phyloP scores from a whole-genome alignment of 306 rosid species.

The Leucaena leucocephala region DNA sequence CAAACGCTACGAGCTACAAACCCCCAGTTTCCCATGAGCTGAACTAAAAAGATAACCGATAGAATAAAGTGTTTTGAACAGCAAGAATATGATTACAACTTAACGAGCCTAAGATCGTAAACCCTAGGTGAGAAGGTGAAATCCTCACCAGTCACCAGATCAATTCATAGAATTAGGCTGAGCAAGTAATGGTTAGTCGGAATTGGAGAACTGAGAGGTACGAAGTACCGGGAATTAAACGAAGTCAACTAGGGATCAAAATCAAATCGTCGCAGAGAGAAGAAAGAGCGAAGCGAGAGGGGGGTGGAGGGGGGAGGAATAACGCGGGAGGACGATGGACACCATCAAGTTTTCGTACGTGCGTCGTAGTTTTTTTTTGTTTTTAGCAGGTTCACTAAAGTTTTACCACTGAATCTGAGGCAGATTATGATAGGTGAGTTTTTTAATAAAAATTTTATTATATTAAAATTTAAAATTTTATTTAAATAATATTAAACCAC shows the following conservation, averaged over 20 bases:
- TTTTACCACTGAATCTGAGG: no score
- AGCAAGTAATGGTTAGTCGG: neutral
- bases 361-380: constrained; percentile 8
- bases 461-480: no score
- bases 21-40: neutral
- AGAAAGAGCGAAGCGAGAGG: neutral
- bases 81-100: no score
- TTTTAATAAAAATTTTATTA: no score
- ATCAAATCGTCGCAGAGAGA: neutral
- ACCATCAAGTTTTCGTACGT: neutral
- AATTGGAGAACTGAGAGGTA: neutral
- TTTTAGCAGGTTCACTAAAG: no score
- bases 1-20: neutral
- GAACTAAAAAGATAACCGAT: constrained; percentile 3
- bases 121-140: constrained; percentile 46
- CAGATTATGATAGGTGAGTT: no score
- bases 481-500: no score
- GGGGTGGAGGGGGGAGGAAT: no score
- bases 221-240: constrained; percentile 23
- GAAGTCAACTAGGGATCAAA: constrained; percentile 38
- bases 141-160: neutral
- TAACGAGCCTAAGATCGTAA: constrained; percentile 5
- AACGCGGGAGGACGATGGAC: constrained; percentile 11
- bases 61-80: constrained; percentile 7
- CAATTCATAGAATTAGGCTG: neutral